Evolutionary conservation across 257 asterid genomes (phyloP).

Genomic region (Scutellaria galericulata): DNA sequence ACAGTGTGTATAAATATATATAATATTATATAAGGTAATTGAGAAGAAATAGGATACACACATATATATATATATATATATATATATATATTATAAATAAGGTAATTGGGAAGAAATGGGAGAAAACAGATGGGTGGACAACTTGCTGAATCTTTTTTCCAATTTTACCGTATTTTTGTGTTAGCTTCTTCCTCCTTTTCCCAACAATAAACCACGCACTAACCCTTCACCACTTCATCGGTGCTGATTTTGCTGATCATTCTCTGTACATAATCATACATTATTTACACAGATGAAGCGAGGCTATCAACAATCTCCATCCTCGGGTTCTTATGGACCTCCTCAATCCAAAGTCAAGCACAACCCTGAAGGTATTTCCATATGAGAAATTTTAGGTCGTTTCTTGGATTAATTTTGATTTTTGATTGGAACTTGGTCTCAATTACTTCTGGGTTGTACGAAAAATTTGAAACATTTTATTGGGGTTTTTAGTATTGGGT

Average conservation of each 20-base stretch:
- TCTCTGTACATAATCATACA: background rate
- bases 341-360: constrained; percentile 78
- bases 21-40: too few species aligned
- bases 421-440: constrained; percentile 4
- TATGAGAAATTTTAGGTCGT: constrained; percentile 8
- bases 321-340: constrained; percentile 72
- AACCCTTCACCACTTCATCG: constrained; percentile 28
- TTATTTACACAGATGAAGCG: constrained; percentile 64
- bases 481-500: constrained; percentile 26
- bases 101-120: background rate
- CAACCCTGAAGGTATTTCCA: constrained; percentile 66
- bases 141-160: background rate
- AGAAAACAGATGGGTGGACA: background rate
- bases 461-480: background rate
- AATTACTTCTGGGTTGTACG: constrained; percentile 26
- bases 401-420: constrained; percentile 12
- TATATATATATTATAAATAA: too few species aligned
- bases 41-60: too few species aligned
- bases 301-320: constrained; percentile 72
- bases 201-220: background rate
- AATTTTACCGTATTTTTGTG: background rate
- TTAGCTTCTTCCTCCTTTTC: background rate
- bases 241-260: constrained; percentile 28
- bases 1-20: too few species aligned
- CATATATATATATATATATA: too few species aligned